A percentile compares a stretch with the other conserved stretches of the same genome.
Conservation (phyloP, 129 eudicot genomes). For the Flaveria robusta region DNA sequence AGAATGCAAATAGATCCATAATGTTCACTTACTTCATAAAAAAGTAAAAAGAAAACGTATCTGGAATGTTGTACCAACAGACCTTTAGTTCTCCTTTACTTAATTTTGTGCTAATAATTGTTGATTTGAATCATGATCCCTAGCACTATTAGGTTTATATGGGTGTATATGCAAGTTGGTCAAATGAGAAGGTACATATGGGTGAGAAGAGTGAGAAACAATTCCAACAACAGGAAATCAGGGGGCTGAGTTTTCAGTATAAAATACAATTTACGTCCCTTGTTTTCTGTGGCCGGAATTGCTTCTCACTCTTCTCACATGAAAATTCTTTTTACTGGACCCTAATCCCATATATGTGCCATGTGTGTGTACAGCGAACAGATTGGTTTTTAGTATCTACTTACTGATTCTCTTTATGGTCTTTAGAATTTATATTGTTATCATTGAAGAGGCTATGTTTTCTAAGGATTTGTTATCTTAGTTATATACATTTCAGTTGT, state of each 20-base stretch:
- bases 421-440: neutral
- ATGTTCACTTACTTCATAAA: neutral
- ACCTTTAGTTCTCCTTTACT: neutral
- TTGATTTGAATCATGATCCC: neutral
- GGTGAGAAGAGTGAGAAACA: neutral
- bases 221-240: neutral
- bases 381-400: neutral
- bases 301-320: neutral
- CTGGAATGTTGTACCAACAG: neutral
- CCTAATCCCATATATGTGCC: neutral
- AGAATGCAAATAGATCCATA: neutral
- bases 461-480: neutral
- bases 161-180: neutral
- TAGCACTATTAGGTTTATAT: neutral
- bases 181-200: neutral
- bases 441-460: slow-evolving; percentile 8
- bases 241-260: neutral
- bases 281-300: neutral
- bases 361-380: neutral
- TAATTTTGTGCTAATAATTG: neutral
- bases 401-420: neutral
- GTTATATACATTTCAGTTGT: neutral
- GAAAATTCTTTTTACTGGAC: neutral
- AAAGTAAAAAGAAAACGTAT: neutral
- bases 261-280: neutral